Evolutionary conservation across 306 rosid genomes (phyloP).

Genomic region (Glycyrrhiza uralensis): DNA sequence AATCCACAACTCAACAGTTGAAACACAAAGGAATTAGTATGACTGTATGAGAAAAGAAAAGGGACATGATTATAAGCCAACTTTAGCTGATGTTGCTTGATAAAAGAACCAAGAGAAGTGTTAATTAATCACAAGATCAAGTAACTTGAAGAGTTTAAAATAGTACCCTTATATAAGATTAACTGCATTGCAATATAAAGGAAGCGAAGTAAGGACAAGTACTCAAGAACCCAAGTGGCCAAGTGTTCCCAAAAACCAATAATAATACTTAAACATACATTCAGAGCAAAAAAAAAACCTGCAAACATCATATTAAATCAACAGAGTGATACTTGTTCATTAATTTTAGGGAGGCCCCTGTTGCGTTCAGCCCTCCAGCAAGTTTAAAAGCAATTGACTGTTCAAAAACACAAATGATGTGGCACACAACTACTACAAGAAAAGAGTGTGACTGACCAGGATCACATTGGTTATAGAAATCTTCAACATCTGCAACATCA

Average conservation of each 20-base stretch:
- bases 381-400: conserved; percentile 12
- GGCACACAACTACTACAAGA: background rate
- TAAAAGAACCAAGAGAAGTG: background rate
- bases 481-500: conserved; percentile 75
- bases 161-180: background rate
- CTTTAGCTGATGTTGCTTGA: background rate
- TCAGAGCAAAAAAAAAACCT: background rate
- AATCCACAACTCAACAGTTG: background rate
- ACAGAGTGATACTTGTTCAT: background rate
- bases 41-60: background rate
- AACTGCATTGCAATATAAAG: background rate
- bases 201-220: background rate
- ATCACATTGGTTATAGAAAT: conserved; percentile 80
- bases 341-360: background rate
- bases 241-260: background rate
- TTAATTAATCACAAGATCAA: background rate
- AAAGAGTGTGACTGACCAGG: conserved; percentile 55
- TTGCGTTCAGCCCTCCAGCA: background rate
- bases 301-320: conserved; percentile 22
- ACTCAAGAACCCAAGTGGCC: background rate
- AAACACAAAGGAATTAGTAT: background rate
- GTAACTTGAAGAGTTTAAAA: background rate
- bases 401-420: background rate
- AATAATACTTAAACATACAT: background rate
- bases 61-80: background rate